These are phyloP conservation scores for Microsporum ferrugineum DNA, from an alignment of 2,329 filamentous ascomycete species.

Conservation along the genomic window DNA sequence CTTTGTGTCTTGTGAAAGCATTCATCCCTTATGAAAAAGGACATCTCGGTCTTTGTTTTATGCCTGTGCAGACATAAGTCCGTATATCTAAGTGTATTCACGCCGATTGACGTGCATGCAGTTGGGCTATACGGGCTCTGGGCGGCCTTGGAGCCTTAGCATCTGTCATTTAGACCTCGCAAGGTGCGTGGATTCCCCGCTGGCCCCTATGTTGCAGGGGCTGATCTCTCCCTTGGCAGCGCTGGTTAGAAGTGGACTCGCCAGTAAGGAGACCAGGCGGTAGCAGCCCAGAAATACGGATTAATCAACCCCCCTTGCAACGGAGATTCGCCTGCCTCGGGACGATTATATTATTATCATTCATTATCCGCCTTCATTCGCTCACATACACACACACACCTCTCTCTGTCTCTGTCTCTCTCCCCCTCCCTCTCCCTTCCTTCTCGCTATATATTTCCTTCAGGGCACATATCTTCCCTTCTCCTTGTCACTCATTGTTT, in stretches of 20 bases:
- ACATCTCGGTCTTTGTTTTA: too few relatives aligned
- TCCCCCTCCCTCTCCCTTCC: neutral
- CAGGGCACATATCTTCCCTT: neutral
- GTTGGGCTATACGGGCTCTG: neutral
- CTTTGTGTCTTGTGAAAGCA: neutral
- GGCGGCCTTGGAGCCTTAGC: neutral
- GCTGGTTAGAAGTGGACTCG: neutral
- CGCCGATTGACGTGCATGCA: neutral
- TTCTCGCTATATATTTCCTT: too few relatives aligned
- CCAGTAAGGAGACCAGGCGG: neutral
- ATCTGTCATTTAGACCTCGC: neutral
- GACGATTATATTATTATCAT: neutral
- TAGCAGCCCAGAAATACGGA: neutral
- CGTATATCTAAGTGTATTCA: neutral
- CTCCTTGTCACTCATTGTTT: neutral
- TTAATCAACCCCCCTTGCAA: neutral
- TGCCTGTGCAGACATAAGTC: too few relatives aligned
- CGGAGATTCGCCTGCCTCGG: neutral
- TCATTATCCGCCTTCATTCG: neutral
- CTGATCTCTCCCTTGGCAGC: neutral
- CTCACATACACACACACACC: neutral
- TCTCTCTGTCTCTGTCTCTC: neutral
- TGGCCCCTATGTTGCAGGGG: neutral
- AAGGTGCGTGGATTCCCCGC: neutral
- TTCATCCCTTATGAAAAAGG: too few relatives aligned